Evolutionary conservation across 2,329 filamentous ascomycete genomes (phyloP).

Genomic region (Coniochaeta sp.): DNA sequence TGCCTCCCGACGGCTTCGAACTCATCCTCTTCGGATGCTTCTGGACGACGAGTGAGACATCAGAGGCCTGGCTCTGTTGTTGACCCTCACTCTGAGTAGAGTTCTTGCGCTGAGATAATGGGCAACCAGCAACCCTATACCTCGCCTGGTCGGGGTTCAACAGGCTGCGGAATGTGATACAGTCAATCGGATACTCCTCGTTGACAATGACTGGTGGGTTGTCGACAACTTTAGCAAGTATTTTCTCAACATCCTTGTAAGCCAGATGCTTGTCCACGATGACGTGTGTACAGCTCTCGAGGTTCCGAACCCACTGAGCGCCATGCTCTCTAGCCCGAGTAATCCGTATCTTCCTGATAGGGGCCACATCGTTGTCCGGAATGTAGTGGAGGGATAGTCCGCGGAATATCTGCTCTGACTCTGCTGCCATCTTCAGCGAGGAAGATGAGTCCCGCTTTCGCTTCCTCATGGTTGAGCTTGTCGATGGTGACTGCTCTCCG

Average conservation of each 20-base stretch:
- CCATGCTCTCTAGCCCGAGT: slow-evolving; percentile 69
- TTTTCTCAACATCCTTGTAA: slow-evolving; percentile 54
- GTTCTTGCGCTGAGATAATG: slow-evolving; percentile 13
- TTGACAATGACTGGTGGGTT: slow-evolving; percentile 49
- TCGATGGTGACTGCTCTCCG: slow-evolving; percentile 12
- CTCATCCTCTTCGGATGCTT: slow-evolving; percentile 25
- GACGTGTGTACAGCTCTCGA: slow-evolving; percentile 63
- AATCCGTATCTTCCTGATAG: slow-evolving; percentile 63
- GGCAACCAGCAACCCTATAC: slow-evolving; percentile 51
- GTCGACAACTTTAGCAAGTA: slow-evolving; percentile 6
- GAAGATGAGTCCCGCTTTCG: slow-evolving; percentile 35
- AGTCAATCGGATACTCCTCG: slow-evolving; percentile 63
- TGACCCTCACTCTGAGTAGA: slow-evolving; percentile 6
- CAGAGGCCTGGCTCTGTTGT: slow-evolving; percentile 12
- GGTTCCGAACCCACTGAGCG: slow-evolving; percentile 59
- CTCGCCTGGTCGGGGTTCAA: slow-evolving; percentile 51
- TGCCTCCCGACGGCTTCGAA: slow-evolving; percentile 26
- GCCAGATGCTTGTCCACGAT: slow-evolving; percentile 65
- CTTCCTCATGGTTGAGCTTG: slow-evolving; percentile 29
- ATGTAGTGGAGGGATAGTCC: slow-evolving; percentile 67
- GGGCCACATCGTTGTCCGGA: slow-evolving; percentile 69
- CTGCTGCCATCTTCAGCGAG: slow-evolving; percentile 34
- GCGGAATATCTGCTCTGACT: slow-evolving; percentile 51
- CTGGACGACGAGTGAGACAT: slow-evolving; percentile 33
- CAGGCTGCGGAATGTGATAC: slow-evolving; percentile 49